A percentile compares a stretch with the other conserved stretches of the same genome.
Conservation (phyloP, 2,329 filamentous ascomycete species). For the Aureobasidium sp. region DNA sequence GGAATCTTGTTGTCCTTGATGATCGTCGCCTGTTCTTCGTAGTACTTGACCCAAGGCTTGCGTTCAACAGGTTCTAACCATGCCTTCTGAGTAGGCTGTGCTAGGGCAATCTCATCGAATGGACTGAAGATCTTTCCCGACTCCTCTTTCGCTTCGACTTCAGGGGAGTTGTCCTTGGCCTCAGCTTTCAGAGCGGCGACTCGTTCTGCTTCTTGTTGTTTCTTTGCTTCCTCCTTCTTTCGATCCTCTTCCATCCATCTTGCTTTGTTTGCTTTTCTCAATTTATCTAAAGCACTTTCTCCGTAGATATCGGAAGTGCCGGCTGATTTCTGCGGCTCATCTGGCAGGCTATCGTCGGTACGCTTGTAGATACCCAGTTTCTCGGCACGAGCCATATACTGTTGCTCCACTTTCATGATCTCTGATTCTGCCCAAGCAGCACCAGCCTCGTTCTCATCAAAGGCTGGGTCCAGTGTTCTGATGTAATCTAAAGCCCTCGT, state of each 20-base stretch:
- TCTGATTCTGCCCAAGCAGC: conserved; percentile 30
- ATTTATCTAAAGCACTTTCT: conserved; percentile 24
- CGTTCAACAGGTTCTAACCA: conserved; percentile 27
- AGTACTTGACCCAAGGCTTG: conserved; percentile 32
- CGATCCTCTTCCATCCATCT: conserved; percentile 18
- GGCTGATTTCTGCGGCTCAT: conserved; percentile 23
- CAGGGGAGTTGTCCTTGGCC: not conserved
- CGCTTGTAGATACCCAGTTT: conserved; percentile 31
- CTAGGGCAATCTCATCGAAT: conserved; percentile 12
- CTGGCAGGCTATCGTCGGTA: conserved; percentile 18
- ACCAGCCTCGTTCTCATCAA: conserved; percentile 31
- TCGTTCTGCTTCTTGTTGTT: conserved; percentile 18
- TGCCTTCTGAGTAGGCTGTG: conserved; percentile 18
- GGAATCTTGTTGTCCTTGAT: conserved; percentile 29
- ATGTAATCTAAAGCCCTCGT: conserved; percentile 29
- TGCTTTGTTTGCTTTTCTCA: conserved; percentile 26
- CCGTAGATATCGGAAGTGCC: conserved; percentile 24
- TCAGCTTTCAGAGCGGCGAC: conserved; percentile 6
- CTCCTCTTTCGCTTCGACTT: not conserved
- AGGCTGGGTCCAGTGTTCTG: conserved; percentile 24
- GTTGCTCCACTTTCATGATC: conserved; percentile 24
- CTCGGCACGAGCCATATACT: conserved; percentile 27
- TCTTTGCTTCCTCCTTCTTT: conserved; percentile 23
- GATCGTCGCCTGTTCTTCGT: conserved; percentile 29
- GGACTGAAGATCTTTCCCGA: conserved; percentile 7